Evolutionary conservation across 176 grass and related monocot genomes (phyloP).

Genomic region (Hsuehochloa calcarea): DNA sequence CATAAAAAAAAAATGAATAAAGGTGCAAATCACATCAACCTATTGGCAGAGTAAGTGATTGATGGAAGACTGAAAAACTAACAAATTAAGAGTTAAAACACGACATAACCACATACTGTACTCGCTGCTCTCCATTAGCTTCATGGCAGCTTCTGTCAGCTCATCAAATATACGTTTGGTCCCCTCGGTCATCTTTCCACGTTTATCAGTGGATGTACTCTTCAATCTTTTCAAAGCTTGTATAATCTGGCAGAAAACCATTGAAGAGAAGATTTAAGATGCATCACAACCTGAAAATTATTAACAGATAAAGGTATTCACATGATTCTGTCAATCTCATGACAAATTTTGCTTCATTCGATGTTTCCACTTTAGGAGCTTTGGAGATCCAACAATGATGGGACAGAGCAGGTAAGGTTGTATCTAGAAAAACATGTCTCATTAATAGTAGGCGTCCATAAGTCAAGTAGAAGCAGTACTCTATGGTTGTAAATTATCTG

Average conservation of each 20-base stretch:
- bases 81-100: constrained; percentile 4
- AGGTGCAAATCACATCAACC: neutral
- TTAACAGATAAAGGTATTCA: neutral
- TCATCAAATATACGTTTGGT: constrained; percentile 84
- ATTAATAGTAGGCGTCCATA: neutral
- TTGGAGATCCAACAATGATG: neutral
- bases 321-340: neutral
- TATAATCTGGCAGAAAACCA: constrained; percentile 54
- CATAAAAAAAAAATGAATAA: constrained; percentile 16
- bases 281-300: constrained; percentile 1
- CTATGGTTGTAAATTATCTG: neutral
- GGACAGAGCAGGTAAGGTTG: neutral
- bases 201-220: constrained; percentile 64
- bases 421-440: neutral
- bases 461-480: neutral
- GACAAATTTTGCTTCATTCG: neutral
- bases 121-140: constrained; percentile 93
- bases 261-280: constrained; percentile 5
- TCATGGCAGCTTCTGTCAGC: constrained; percentile 89
- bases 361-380: neutral
- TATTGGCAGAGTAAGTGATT: neutral
- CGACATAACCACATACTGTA: constrained; percentile 54
- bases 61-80: neutral
- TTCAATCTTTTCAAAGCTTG: constrained; percentile 93
- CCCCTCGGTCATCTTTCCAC: constrained; percentile 65